Conservation (phyloP, 140 eudicot species). For the Senecio squalidus region DNA sequence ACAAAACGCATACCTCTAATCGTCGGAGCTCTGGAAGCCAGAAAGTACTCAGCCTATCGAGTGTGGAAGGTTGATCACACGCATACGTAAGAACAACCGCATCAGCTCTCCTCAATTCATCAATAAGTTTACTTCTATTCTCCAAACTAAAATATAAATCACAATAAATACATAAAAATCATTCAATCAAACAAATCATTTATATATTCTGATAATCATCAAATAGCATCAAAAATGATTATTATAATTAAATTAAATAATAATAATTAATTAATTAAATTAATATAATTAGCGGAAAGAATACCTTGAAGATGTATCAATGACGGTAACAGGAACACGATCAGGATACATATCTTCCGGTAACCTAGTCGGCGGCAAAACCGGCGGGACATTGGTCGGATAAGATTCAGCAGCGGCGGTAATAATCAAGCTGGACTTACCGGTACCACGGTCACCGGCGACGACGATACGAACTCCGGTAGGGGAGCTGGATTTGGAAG, state of each 20-base stretch:
- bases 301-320: constrained; percentile 92
- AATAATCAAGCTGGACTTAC: constrained; percentile 74
- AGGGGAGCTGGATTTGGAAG: constrained; percentile 24
- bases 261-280: no score
- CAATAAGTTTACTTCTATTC: constrained; percentile 64
- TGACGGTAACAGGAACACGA: constrained; percentile 69
- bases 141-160: constrained; percentile 52
- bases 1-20: constrained; percentile 51
- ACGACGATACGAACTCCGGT: constrained; percentile 69
- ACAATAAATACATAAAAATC: neutral
- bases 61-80: constrained; percentile 80
- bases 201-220: no score
- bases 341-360: constrained; percentile 82
- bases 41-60: constrained; percentile 73
- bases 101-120: constrained; percentile 85
- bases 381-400: constrained; percentile 64
- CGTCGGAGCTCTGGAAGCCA: constrained; percentile 99
- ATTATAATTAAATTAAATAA: no score
- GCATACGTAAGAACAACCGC: constrained; percentile 94
- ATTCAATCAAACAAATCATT: no score
- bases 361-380: constrained; percentile 71
- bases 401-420: constrained; percentile 64
- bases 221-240: no score
- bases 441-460: constrained; percentile 84
- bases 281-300: neutral